Base-by-base conservation (phyloP, 2,329 filamentous ascomycete species). In the Zymoseptoria passerinii region DNA sequence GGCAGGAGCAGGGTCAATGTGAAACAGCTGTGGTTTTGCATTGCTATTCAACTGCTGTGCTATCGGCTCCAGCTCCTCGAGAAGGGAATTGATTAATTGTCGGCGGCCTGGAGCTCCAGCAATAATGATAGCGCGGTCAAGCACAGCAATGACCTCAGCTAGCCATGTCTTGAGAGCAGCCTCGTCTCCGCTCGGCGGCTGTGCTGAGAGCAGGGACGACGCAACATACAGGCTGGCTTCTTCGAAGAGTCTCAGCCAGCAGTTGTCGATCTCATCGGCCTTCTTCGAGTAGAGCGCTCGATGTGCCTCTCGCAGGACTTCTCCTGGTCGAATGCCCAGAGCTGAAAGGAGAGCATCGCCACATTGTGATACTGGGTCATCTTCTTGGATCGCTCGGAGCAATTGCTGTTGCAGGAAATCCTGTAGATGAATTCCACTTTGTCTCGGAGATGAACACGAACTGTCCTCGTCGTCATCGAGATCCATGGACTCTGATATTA, bases 81-180 rank as follows among this genome's bases (percentile, higher is more conserved):
- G 78, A 51, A 86, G 77, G 71, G 80, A 48, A 57, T 75, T 70
- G 18, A 78, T 66, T 1, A 77, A 48, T 4, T 67, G 64, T 7
- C 82, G 80, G 57, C 88, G 77, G 1, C 69, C 77, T 1, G 83
- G 82, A 0, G 81, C 87, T 0, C 88, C 89, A 0, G 89, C 83
- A 56, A 91, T 81, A 51, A 95, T 89, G 50, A 95, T 73, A 0
- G 88, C 86, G 71, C 85, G 84, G 67, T 96, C 92, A 1, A 97
- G 78, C 1, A 80, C 74, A 55, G 80, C 79, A 35, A 95, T 81
- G 1, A 88, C 77, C 1, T 78, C 52, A n/a, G 49, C 48, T 4
- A 62, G 51, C 54, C 55, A 57, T 28, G 58, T 40, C 50, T 28
- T 58, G 4, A 40, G 20, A n/a, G 54, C 50, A 29, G 57, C 48